These are phyloP conservation scores for Suhomyces pyralidae DNA, from an alignment of 805 yeast species.

Conservation along the genomic window DNA sequence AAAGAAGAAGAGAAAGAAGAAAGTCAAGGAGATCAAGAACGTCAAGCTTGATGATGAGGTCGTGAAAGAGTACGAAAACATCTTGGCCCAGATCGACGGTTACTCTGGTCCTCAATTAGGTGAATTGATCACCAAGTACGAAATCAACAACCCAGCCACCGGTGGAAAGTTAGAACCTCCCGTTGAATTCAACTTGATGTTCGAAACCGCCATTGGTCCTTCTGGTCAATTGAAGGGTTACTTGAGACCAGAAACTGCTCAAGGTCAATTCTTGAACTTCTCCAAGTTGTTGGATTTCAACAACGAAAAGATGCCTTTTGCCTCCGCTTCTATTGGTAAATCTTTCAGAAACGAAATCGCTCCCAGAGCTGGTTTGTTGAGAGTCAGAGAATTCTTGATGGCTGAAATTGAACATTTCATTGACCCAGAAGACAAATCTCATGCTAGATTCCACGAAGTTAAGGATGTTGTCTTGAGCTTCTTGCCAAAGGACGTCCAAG, in stretches of 20 bases:
- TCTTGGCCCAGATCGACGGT: conserved; percentile 93
- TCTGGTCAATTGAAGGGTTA: conserved; percentile 94
- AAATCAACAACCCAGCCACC: conserved; percentile 89
- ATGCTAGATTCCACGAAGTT: conserved; percentile 75
- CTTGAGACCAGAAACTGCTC: conserved; percentile 98
- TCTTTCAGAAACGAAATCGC: conserved; percentile 98
- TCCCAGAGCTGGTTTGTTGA: conserved; percentile 94
- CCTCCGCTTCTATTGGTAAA: conserved; percentile 98
- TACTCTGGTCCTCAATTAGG: conserved; percentile 91
- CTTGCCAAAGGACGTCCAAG: conserved; percentile 84
- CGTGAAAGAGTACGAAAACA: conserved; percentile 76
- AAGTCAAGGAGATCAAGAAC: conserved; percentile 92
- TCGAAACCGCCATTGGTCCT: conserved; percentile 98
- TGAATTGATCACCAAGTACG: conserved; percentile 74
- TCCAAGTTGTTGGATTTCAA: conserved; percentile 89
- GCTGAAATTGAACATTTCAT: conserved; percentile 99
- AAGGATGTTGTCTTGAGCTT: conserved; percentile 70
- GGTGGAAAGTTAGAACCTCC: conserved; percentile 86
- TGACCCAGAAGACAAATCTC: conserved; percentile 86
- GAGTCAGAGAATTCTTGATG: conserved; percentile 98
- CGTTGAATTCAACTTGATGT: conserved; percentile 95
- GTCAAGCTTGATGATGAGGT: conserved; percentile 85
- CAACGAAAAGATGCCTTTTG: conserved; percentile 97
- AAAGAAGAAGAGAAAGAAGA: conserved; percentile 68
- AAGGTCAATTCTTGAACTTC: conserved; percentile 97